Conservation (phyloP, 345 rosid species). For the Salix caprea region DNA sequence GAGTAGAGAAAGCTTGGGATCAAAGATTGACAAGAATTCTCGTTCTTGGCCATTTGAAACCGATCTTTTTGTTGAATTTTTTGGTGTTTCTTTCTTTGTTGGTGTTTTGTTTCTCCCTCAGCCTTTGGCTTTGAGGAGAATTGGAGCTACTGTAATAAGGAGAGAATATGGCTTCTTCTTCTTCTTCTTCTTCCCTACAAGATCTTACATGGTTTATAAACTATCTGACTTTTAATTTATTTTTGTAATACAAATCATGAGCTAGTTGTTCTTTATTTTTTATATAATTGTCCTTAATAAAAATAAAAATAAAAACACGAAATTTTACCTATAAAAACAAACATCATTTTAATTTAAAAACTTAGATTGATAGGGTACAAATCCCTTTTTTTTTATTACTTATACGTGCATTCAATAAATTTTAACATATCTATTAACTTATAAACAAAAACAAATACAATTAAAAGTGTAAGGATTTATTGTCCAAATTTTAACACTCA, state of each 20-base stretch:
- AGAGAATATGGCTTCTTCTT: neutral
- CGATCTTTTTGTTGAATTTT: neutral
- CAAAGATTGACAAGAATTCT: constrained; percentile 40
- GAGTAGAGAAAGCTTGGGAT: constrained; percentile 79
- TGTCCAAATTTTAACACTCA: too few species aligned
- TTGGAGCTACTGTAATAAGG: neutral
- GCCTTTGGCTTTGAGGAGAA: neutral
- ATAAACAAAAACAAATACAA: neutral
- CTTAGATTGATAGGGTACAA: too few species aligned
- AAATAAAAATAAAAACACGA: too few species aligned
- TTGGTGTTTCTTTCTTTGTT: neutral
- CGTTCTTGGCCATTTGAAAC: constrained; percentile 39
- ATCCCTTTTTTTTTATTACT: too few species aligned
- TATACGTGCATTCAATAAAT: too few species aligned
- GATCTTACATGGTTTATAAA: neutral
- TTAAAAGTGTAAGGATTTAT: neutral
- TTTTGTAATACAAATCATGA: neutral
- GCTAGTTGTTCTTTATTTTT: too few species aligned
- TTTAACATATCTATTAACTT: neutral
- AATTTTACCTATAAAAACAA: too few species aligned
- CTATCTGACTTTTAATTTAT: neutral
- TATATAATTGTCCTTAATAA: too few species aligned
- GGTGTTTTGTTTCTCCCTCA: neutral
- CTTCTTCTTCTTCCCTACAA: neutral
- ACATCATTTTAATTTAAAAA: too few species aligned